Evolutionary conservation across 1,284 basidiomycete genomes (phyloP).

Genomic region (Apiotrichum brassicae): DNA sequence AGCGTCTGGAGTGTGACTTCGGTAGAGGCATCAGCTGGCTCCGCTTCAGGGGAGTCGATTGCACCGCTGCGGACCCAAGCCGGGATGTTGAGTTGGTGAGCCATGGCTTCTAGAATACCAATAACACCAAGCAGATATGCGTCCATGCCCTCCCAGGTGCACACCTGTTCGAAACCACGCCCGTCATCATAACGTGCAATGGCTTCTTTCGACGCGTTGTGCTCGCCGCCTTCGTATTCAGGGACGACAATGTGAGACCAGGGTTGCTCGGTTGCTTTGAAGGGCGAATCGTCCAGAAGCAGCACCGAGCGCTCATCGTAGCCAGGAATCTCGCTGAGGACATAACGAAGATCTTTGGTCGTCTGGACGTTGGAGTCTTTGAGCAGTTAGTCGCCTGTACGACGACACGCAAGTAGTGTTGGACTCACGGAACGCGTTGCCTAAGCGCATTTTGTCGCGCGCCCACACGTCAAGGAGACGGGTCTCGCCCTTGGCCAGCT

Average conservation of each 20-base stretch:
- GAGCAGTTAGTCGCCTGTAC: conserved; percentile 16
- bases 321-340: conserved; percentile 14
- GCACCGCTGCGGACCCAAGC: conserved; percentile 41
- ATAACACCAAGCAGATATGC: conserved; percentile 38
- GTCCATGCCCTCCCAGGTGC: conserved; percentile 36
- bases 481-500: conserved; percentile 22
- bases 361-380: conserved; percentile 33
- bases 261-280: conserved; percentile 44
- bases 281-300: conserved; percentile 43
- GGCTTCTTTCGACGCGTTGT: conserved; percentile 1
- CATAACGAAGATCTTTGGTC: conserved; percentile 41
- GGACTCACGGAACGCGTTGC: conserved; percentile 34
- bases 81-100: conserved; percentile 35
- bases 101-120: conserved; percentile 40
- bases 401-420: too few relatives aligned
- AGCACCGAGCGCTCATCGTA: conserved; percentile 32
- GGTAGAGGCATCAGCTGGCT: background rate
- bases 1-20: conserved; percentile 21
- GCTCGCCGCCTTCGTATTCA: conserved; percentile 32
- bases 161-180: background rate
- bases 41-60: conserved; percentile 12
- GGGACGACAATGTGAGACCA: conserved; percentile 45
- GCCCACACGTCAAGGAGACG: conserved; percentile 43
- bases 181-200: background rate
- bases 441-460: conserved; percentile 40